phyloP scores from a whole-genome alignment of 129 eudicot species.

The Artemisia tridentata region DNA sequence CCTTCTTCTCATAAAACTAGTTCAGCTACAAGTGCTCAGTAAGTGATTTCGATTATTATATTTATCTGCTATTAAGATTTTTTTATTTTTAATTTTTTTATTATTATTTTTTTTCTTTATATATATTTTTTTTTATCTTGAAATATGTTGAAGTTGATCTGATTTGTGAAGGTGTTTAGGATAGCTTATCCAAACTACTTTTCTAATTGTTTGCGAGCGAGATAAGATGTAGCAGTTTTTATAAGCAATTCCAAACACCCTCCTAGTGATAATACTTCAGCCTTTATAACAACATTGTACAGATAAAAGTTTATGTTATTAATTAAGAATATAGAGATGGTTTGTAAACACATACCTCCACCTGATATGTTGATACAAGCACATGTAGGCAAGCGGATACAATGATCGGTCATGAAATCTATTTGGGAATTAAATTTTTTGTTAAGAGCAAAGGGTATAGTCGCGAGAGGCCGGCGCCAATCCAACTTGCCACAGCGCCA shows the following conservation, averaged over 20 bases:
- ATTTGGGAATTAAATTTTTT: background rate
- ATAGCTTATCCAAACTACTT: too few species aligned
- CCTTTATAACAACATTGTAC: background rate
- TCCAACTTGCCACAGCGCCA: too few species aligned
- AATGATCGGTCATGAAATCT: conserved; percentile 1
- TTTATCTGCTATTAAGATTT: conserved; percentile 7
- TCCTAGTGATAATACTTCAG: background rate
- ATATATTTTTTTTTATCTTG: conserved; percentile 2
- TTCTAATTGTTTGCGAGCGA: too few species aligned
- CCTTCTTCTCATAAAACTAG: conserved; percentile 35
- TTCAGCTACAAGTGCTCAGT: conserved; percentile 74
- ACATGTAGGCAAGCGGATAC: background rate
- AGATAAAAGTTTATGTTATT: background rate
- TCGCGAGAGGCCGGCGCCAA: too few species aligned
- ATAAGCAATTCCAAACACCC: background rate
- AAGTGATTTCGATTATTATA: conserved; percentile 1
- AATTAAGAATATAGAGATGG: background rate
- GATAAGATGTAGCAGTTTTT: background rate
- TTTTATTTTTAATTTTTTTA: too few species aligned
- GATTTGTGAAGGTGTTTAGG: background rate
- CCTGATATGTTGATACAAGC: background rate
- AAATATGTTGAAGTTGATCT: conserved; percentile 2
- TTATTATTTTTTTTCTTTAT: too few species aligned
- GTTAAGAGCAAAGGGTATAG: too few species aligned
- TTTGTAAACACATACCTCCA: background rate